Evolutionary conservation across 371 early-diverging fungal genomes (phyloP).

Genomic region (Haplosporangium sp.): DNA sequence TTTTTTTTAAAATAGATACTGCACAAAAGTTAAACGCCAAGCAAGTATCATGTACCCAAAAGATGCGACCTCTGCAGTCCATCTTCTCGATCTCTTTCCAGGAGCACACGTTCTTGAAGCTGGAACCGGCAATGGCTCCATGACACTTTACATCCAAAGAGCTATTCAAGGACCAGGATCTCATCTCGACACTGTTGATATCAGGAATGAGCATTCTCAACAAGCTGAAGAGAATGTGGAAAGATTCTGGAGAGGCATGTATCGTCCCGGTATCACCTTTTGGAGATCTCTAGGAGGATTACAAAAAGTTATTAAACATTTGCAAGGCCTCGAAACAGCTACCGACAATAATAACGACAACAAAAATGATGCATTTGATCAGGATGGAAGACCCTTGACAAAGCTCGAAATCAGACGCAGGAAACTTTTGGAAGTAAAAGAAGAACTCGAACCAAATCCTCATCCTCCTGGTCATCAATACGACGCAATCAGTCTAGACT

Average conservation of each 20-base stretch:
- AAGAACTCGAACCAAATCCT: conserved; percentile 35
- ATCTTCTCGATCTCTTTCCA: conserved; percentile 69
- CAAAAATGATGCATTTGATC: background rate
- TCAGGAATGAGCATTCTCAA: conserved; percentile 59
- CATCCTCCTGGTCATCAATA: conserved; percentile 57
- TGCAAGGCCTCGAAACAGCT: conserved; percentile 16
- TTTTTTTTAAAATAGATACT: conserved; percentile 55
- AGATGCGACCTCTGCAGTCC: conserved; percentile 75
- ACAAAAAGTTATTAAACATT: conserved; percentile 23
- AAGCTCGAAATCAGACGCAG: conserved; percentile 25
- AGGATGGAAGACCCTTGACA: conserved; percentile 17
- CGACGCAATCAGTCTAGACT: conserved; percentile 78
- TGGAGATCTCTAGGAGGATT: conserved; percentile 62
- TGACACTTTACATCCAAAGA: conserved; percentile 76
- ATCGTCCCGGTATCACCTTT: conserved; percentile 62
- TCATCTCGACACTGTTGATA: conserved; percentile 72
- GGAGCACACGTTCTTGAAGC: conserved; percentile 78
- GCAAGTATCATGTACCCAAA: conserved; percentile 84
- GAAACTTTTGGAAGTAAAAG: conserved; percentile 13
- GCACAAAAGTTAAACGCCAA: conserved; percentile 67
- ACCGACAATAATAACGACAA: conserved; percentile 9
- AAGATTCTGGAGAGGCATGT: conserved; percentile 69
- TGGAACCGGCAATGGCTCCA: conserved; percentile 81
- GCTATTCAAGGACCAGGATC: conserved; percentile 61
- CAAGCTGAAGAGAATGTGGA: conserved; percentile 69